These are phyloP conservation scores for Canna indica DNA, from an alignment of 176 grass and related monocot species.

Conservation along the genomic window DNA sequence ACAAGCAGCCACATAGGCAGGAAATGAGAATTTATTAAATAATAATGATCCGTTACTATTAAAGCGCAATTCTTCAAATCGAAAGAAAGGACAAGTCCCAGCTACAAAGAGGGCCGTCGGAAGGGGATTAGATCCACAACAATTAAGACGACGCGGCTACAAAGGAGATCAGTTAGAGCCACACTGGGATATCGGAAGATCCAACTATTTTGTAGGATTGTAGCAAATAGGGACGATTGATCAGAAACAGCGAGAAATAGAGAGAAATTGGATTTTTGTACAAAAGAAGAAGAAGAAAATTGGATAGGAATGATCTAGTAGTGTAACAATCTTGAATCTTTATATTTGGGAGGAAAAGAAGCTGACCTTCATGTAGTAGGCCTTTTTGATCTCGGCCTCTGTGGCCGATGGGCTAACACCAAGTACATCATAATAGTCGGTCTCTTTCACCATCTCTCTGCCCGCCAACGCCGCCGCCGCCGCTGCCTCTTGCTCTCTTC, in stretches of 20 bases:
- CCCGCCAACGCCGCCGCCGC: background rate
- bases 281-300: background rate
- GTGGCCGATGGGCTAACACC: conserved; percentile 59
- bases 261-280: background rate
- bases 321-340: background rate
- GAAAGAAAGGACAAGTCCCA: background rate
- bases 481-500: background rate
- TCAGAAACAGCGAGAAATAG: too few relatives aligned
- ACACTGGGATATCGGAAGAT: background rate
- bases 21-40: background rate
- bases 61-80: background rate
- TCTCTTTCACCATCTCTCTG: conserved; percentile 88
- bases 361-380: conserved; percentile 79
- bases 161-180: background rate
- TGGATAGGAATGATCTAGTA: background rate
- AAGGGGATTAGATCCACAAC: background rate
- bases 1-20: background rate
- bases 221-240: background rate
- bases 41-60: background rate
- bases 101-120: background rate
- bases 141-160: background rate
- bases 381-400: conserved; percentile 95
- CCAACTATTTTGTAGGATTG: background rate
- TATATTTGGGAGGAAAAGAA: background rate
- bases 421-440: conserved; percentile 85